phyloP scores from a whole-genome alignment of 305 asterid genomes.

The Stenogyne calaminthoides region DNA sequence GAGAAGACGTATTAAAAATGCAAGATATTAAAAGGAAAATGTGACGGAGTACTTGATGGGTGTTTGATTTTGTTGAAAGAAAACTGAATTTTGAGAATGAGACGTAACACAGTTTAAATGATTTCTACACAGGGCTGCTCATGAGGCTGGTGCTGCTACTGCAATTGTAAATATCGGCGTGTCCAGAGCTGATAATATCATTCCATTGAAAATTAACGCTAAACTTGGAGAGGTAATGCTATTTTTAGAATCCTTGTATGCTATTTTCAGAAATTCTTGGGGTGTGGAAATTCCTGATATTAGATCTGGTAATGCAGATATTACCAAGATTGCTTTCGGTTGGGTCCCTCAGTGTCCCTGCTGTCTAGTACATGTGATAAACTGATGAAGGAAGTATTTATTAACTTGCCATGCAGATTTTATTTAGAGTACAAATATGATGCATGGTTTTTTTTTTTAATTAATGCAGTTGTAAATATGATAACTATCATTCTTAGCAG shows the following conservation, averaged over 20 bases:
- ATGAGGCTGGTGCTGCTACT: slow-evolving; percentile 87
- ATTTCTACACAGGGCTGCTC: slow-evolving; percentile 67
- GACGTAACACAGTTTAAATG: not conserved
- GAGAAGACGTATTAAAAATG: not conserved
- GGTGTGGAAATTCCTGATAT: slow-evolving; percentile 17
- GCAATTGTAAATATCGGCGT: slow-evolving; percentile 84
- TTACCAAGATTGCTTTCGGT: slow-evolving; percentile 73
- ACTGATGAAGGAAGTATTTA: not conserved
- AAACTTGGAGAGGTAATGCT: slow-evolving; percentile 82
- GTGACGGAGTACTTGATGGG: not conserved
- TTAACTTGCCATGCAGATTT: not conserved
- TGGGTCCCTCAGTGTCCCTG: slow-evolving; percentile 78
- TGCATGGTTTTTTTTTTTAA: not conserved
- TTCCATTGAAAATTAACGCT: slow-evolving; percentile 70
- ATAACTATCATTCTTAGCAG: not conserved
- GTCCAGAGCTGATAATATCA: slow-evolving; percentile 82
- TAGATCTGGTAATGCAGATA: slow-evolving; percentile 53
- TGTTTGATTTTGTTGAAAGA: not conserved
- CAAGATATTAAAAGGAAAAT: no score
- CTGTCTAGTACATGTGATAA: slow-evolving; percentile 32
- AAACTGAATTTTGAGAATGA: not conserved
- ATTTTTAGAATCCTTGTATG: not conserved
- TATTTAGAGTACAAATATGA: not conserved
- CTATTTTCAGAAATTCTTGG: slow-evolving; percentile 4
- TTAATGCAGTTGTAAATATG: not conserved